Evolutionary conservation across 805 yeast species (phyloP).

Genomic region (Candida ortonii): DNA sequence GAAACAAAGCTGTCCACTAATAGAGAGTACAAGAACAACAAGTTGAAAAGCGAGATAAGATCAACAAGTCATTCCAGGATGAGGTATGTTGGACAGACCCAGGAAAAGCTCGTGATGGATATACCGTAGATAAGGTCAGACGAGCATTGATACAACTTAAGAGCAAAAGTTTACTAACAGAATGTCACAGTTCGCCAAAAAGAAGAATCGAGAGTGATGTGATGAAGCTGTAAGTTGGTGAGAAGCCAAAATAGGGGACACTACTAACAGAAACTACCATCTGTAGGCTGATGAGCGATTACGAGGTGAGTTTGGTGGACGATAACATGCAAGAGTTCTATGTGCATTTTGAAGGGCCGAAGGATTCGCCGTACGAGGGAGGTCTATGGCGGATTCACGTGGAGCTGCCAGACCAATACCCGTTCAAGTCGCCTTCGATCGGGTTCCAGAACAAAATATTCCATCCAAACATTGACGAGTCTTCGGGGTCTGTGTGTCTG

Average conservation of each 20-base stretch:
- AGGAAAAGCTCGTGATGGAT: too few relatives aligned
- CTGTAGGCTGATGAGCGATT: slow-evolving; percentile 80
- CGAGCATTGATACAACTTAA: neutral
- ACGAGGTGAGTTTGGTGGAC: slow-evolving; percentile 77
- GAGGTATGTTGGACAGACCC: slow-evolving; percentile 17
- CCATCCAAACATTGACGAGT: slow-evolving; percentile 94
- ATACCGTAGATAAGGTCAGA: too few relatives aligned
- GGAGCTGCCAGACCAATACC: slow-evolving; percentile 92
- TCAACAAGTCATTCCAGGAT: slow-evolving; percentile 8
- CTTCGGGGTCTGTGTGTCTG: slow-evolving; percentile 86
- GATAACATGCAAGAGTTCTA: slow-evolving; percentile 84
- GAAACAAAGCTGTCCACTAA: too few relatives aligned
- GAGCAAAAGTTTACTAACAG: neutral
- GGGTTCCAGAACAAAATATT: slow-evolving; percentile 89
- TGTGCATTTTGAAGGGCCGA: slow-evolving; percentile 84
- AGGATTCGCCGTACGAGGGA: slow-evolving; percentile 81
- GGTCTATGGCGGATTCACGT: slow-evolving; percentile 91
- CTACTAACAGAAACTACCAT: slow-evolving; percentile 7
- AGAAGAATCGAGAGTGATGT: slow-evolving; percentile 92
- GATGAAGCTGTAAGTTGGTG: slow-evolving; percentile 73
- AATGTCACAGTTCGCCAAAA: slow-evolving; percentile 51
- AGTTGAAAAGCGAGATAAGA: too few relatives aligned
- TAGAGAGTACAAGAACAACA: too few relatives aligned
- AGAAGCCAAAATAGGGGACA: neutral
- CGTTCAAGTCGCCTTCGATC: slow-evolving; percentile 92